phyloP scores from a whole-genome alignment of 2,329 filamentous ascomycete genomes.

The Aspergillus sp. region DNA sequence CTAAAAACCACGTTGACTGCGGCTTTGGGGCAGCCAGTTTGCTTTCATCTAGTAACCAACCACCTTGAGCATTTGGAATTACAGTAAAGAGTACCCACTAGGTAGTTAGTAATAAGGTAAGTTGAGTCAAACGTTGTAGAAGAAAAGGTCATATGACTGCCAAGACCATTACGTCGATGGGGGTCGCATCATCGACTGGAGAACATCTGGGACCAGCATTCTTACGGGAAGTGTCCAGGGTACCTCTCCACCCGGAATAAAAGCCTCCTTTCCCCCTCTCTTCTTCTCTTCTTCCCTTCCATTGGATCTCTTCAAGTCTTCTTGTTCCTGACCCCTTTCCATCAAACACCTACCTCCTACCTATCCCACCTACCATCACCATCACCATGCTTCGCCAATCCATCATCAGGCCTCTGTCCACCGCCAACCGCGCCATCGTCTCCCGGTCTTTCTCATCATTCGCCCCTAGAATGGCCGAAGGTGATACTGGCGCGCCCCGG shows the following conservation, averaged over 20 bases:
- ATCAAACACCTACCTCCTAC: neutral
- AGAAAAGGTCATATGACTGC: neutral
- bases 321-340: conserved; percentile 3
- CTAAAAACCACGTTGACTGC: too few relatives aligned
- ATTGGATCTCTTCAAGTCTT: neutral
- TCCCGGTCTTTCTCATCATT: conserved; percentile 63
- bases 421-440: conserved; percentile 50
- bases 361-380: conserved; percentile 1
- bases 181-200: too few relatives aligned
- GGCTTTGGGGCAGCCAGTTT: too few relatives aligned
- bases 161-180: too few relatives aligned
- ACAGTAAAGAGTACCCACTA: too few relatives aligned
- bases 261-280: neutral
- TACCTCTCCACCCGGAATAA: too few relatives aligned
- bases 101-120: too few relatives aligned
- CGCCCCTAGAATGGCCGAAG: conserved; percentile 62
- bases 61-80: too few relatives aligned
- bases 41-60: too few relatives aligned
- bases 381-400: conserved; percentile 65
- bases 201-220: too few relatives aligned
- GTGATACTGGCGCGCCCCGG: conserved; percentile 61
- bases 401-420: conserved; percentile 56
- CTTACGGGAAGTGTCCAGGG: neutral
- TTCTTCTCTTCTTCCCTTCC: neutral
- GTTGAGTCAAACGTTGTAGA: too few relatives aligned